phyloP scores from a whole-genome alignment of 2,329 filamentous ascomycete genomes.

The Neonectria sp. region DNA sequence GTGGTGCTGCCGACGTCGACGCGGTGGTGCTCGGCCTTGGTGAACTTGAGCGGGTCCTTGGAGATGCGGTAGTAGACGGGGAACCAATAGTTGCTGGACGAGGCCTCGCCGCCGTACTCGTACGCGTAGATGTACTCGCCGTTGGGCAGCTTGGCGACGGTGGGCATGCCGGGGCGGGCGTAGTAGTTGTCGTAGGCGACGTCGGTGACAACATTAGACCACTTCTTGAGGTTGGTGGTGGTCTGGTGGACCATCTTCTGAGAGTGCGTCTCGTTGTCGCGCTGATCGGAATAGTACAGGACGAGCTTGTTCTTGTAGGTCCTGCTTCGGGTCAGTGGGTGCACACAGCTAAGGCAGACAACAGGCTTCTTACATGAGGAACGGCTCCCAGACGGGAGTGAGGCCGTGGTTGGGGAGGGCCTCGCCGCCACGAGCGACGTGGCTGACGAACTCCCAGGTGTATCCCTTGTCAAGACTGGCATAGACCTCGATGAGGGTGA shows the following conservation, averaged over 20 bases:
- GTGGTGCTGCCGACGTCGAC: conserved; percentile 52
- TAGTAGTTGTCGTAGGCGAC: conserved; percentile 74
- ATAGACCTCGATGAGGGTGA: conserved; percentile 80
- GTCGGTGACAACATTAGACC: conserved; percentile 71
- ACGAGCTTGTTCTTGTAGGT: conserved; percentile 72
- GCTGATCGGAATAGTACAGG: conserved; percentile 80
- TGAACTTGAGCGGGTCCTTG: conserved; percentile 55
- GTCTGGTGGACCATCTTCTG: conserved; percentile 79
- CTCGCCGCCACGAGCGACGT: conserved; percentile 74
- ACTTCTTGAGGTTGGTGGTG: conserved; percentile 71
- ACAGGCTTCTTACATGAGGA: conserved; percentile 61
- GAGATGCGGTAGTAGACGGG: conserved; percentile 63
- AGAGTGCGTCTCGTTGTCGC: conserved; percentile 71
- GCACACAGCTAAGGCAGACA: background rate
- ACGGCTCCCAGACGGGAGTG: conserved; percentile 82
- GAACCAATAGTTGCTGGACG: conserved; percentile 53
- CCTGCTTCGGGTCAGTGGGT: conserved; percentile 46
- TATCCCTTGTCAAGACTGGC: conserved; percentile 72
- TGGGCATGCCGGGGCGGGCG: conserved; percentile 78
- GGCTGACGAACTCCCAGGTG: conserved; percentile 77
- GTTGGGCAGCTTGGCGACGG: conserved; percentile 70
- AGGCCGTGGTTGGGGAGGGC: conserved; percentile 74
- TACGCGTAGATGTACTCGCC: conserved; percentile 72
- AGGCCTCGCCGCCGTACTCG: conserved; percentile 69
- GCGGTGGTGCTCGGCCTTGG: conserved; percentile 49